Evolutionary conservation across 2,329 filamentous ascomycete species (phyloP).

Genomic region (Boeremia lycopersici): DNA sequence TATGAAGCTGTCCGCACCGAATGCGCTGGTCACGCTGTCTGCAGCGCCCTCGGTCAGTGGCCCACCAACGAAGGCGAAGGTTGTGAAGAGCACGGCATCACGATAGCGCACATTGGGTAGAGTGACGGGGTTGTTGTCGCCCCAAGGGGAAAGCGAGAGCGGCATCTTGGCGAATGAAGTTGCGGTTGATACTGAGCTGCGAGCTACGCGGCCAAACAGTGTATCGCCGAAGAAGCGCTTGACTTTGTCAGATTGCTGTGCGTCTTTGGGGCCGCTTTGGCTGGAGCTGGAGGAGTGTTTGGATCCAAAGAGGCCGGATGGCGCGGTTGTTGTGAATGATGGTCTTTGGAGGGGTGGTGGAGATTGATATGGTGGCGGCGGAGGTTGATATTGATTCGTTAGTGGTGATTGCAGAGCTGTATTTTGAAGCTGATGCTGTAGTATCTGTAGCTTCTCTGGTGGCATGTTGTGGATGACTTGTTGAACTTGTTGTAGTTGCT

Average conservation of each 20-base stretch:
- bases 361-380: conserved; percentile 9
- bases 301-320: conserved; percentile 33
- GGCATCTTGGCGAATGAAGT: conserved; percentile 45
- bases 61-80: conserved; percentile 45
- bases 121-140: conserved; percentile 49
- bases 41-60: conserved; percentile 42
- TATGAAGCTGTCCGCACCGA: conserved; percentile 45
- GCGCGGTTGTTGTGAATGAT: conserved; percentile 31
- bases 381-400: conserved; percentile 6
- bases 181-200: conserved; percentile 42
- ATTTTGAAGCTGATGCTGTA: conserved; percentile 37
- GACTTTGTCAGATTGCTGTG: conserved; percentile 36
- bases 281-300: conserved; percentile 25
- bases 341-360: conserved; percentile 26
- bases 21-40: conserved; percentile 33
- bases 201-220: conserved; percentile 44
- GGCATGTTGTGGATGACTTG: conserved; percentile 38
- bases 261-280: conserved; percentile 35
- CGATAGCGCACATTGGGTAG: conserved; percentile 49
- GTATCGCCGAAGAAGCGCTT: conserved; percentile 48
- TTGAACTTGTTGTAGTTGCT: conserved; percentile 39
- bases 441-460: conserved; percentile 38
- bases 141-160: conserved; percentile 44
- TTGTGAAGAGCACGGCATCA: conserved; percentile 47
- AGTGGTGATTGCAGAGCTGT: conserved; percentile 18